Evolutionary conservation across 345 rosid genomes (phyloP), one percentile per base, ranked within the genome.

Genomic region (Trapa incisa): DNA sequence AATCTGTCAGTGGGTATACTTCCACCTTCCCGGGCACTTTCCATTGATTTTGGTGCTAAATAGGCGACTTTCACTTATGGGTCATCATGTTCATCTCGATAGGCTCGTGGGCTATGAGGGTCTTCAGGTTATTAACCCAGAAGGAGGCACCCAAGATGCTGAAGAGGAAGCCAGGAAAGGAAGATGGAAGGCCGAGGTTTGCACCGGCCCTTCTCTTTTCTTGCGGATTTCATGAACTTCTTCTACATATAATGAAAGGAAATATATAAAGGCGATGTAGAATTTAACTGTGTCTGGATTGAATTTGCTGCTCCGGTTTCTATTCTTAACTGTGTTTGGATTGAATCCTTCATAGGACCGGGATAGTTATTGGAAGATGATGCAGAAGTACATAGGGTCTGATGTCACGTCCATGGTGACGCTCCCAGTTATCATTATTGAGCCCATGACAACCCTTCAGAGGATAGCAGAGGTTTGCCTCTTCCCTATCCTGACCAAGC

Each of bases 381-480:
- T 93, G 97, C 98, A 90, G 61, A 91, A 86, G 11, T 88, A 93
- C 68, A 76, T 90, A 61, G 97, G 97, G 6, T 80, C 96, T 12
- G 97, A 93, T 76, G 77, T 90, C 42, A 88, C 98, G 5, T 90
- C 98, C 15, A 82, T 93, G 98, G 96, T 91, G 72, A 93, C 97
- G 16, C 96, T 93, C 79, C 97, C 98, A 60, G 98, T 90, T 37
- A 66, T 84, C 66, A 86, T 90, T 73, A 88, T 93, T 73, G 96
- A 93, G 78, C 96, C 97, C 22, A 86, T 88, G 94, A 87, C 98
- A 58, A 93, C 88, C 96, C 83, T 90, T 61, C 98, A 86, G 84
- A 93, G 82, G 77, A 85, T 93, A 91, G 89, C 98, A 1, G 97
- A 93, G 97, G 97, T 93, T 67, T 68, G 81, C 7, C 7, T 36